Conservation (phyloP, 78 protist genomes). For the Cavenderia fasciculata region DNA sequence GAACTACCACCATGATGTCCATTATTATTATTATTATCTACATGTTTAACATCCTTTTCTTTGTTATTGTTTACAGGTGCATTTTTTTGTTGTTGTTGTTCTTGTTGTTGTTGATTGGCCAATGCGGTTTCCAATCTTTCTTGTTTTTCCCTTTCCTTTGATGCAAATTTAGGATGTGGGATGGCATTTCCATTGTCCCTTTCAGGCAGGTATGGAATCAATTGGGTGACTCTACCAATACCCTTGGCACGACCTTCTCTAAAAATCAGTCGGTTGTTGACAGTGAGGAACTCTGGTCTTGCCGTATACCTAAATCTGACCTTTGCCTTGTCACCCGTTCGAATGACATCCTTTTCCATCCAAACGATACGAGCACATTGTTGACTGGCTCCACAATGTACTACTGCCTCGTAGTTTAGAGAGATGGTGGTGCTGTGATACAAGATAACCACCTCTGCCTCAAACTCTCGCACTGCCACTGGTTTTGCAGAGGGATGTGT, state of each 20-base stretch:
- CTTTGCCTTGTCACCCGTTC: slow-evolving; percentile 94
- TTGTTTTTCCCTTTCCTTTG: too few relatives aligned
- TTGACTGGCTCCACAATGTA: slow-evolving; percentile 88
- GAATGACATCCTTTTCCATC: slow-evolving; percentile 82
- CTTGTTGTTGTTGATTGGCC: too few relatives aligned
- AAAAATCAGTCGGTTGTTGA: slow-evolving; percentile 88
- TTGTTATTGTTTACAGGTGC: too few relatives aligned
- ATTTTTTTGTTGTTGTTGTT: too few relatives aligned
- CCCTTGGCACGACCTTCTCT: slow-evolving; percentile 92
- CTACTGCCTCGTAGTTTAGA: slow-evolving; percentile 93
- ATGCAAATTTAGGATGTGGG: slow-evolving; percentile 11
- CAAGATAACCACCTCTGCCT: slow-evolving; percentile 92
- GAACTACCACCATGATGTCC: too few relatives aligned
- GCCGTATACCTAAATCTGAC: slow-evolving; percentile 87
- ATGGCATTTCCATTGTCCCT: background rate
- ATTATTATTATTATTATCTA: too few relatives aligned
- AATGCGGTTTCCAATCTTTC: too few relatives aligned
- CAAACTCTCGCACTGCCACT: slow-evolving; percentile 80
- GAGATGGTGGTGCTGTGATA: slow-evolving; percentile 95
- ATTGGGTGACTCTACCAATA: slow-evolving; percentile 48
- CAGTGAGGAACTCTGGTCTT: slow-evolving; percentile 89
- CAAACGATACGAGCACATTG: slow-evolving; percentile 80
- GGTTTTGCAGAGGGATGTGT: slow-evolving; percentile 47
- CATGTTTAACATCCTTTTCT: too few relatives aligned
- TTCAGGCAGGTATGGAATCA: slow-evolving; percentile 12